Base-by-base conservation (phyloP, 768 basidiomycete genomes). In the Auriculariales sp. region DNA sequence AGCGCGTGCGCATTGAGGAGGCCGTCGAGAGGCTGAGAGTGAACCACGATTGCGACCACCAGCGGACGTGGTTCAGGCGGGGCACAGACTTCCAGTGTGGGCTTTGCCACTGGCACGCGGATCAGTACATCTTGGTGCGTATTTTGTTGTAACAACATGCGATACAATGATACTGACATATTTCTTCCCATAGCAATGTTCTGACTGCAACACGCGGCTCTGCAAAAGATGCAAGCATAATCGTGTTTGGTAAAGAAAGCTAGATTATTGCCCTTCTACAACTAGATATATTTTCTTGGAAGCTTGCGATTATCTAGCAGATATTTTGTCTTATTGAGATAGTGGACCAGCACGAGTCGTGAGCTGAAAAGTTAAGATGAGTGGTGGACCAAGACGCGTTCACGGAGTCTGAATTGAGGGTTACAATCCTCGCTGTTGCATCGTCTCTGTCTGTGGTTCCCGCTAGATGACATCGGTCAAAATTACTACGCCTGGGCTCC, bases 41-140 rank as follows among this genome's bases (percentile, higher is more conserved):
- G 4, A 70, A 76, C 51, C 82, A 83, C 56, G 69, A 77, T 2
- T 83, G 81, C 50, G 15, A 52, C 10, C 63, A 69, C 3, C 62
- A 61, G 42, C 46, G n/a, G 0, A 81, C 79, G 77, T 60, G 55
- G 24, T 68, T 69, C 32, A 63, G 68, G 0, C 1, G 58, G 2
- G 76, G 75, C 0, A 67, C 65, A 0, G 73, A 44, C 19, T 44
- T 70, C 3, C 46, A 25, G 9, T 80, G 78, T 47, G 69, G 77
- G 47, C 66, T 59, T 49, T 79, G 78, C 52, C 57, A 62, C 12
- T 50, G 59, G 44, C 48, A 62, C 46, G 56, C 80, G 7, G 67
- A 62, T 0, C 12, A 59, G 1, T 81, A 66, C 60, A 61, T 82
- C 34, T 61, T 73, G 57, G 80, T 81, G 53, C 59, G 74, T 64